Evolutionary conservation across 805 yeast species (phyloP).

Genomic region (Nakazawaea pomicola): DNA sequence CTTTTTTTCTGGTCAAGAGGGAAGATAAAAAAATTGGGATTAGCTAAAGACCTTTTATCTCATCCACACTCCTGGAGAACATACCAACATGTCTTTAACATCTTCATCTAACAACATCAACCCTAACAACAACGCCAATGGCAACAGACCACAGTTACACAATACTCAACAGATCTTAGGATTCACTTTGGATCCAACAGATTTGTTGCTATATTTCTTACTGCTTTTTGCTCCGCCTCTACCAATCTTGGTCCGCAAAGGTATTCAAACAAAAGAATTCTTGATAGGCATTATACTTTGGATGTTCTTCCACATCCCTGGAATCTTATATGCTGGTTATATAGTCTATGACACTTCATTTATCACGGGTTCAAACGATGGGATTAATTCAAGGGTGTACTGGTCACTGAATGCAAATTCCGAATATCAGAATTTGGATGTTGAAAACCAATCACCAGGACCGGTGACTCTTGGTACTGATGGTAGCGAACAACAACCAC

Average conservation of each 20-base stretch:
- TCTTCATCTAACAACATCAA: not conserved
- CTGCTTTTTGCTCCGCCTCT: slow-evolving; percentile 71
- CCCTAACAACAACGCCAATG: slow-evolving; percentile 12
- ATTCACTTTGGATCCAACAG: slow-evolving; percentile 27
- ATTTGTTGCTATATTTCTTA: slow-evolving; percentile 51
- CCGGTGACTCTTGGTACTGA: no score
- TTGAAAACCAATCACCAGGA: not conserved
- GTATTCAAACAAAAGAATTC: slow-evolving; percentile 52
- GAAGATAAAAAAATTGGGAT: no score
- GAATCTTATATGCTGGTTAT: slow-evolving; percentile 45
- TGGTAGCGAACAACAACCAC: no score
- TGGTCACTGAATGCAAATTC: slow-evolving; percentile 3
- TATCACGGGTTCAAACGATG: slow-evolving; percentile 19
- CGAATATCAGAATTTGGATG: slow-evolving; percentile 7
- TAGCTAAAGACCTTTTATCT: no score
- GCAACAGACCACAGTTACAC: not conserved
- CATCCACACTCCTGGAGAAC: not conserved
- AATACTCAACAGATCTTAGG: slow-evolving; percentile 13
- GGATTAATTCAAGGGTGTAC: slow-evolving; percentile 15
- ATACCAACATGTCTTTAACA: not conserved
- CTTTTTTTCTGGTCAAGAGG: no score
- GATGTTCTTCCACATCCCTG: slow-evolving; percentile 45
- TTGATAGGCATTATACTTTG: slow-evolving; percentile 37
- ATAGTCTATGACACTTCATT: slow-evolving; percentile 29
- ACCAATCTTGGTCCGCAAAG: slow-evolving; percentile 64